Conservation (phyloP, 1,284 basidiomycete genomes). For the Heimioporus punctisporus region DNA sequence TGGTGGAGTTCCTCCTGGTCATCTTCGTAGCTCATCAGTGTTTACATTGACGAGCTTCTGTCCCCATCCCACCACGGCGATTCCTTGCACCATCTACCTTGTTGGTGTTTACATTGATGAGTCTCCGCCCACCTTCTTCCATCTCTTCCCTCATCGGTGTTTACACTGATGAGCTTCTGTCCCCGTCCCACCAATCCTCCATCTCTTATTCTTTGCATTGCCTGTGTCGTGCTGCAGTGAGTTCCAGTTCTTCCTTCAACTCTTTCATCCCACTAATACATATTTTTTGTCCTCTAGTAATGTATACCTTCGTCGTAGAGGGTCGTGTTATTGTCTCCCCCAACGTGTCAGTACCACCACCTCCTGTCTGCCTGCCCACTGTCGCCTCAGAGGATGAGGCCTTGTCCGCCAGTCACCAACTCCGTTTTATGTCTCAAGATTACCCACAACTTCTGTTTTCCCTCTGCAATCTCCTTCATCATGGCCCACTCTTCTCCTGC, state of each 20-base stretch:
- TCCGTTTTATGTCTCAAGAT: neutral
- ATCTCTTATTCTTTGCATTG: neutral
- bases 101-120: neutral
- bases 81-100: no score
- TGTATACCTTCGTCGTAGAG: neutral
- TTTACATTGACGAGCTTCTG: no score
- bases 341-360: slow-evolving; percentile 1
- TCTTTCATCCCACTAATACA: neutral
- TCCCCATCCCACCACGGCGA: no score
- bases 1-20: no score
- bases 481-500: slow-evolving; percentile 8
- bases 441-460: slow-evolving; percentile 6
- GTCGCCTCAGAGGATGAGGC: no score
- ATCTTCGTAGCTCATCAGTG: no score
- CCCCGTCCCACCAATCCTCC: neutral
- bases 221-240: neutral
- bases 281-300: neutral
- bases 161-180: no score
- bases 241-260: neutral
- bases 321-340: slow-evolving; percentile 1
- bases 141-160: no score
- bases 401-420: neutral
- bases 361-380: no score
- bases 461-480: neutral
- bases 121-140: no score